Percentiles rank a stretch among this genome's conserved stretches.
phyloP scores from a whole-genome alignment of 495 filamentous ascomycete species.

The Cudoniella acicularis region DNA sequence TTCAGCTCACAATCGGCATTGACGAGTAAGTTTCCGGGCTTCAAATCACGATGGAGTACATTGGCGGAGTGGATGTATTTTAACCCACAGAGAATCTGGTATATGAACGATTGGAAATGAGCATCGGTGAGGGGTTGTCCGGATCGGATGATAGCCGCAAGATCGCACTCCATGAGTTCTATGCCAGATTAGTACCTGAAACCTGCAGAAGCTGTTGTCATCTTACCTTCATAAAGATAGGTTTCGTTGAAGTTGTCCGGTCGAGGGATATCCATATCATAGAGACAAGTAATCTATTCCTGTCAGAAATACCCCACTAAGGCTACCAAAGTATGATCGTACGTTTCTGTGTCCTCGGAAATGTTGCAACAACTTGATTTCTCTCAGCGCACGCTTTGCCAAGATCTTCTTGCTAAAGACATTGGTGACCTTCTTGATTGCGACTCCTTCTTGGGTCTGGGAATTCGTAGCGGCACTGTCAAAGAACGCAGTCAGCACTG shows the following conservation, averaged over 20 bases:
- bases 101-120: conserved; percentile 93
- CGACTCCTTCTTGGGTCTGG: conserved; percentile 90
- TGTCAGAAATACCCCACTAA: conserved; percentile 14
- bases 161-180: conserved; percentile 99
- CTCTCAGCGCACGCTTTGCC: conserved; percentile 92
- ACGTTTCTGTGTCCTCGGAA: conserved; percentile 76
- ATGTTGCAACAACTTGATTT: conserved; percentile 98
- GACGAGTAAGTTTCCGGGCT: conserved; percentile 93
- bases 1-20: conserved; percentile 99
- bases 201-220: neutral
- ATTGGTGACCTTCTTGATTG: conserved; percentile 99
- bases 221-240: conserved; percentile 93
- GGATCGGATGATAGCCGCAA: conserved; percentile 96
- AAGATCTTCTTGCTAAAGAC: conserved; percentile 99
- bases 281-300: conserved; percentile 91
- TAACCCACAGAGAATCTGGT: conserved; percentile 90
- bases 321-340: conserved; percentile 19
- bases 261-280: conserved; percentile 98
- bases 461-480: conserved; percentile 88
- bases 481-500: conserved; percentile 11
- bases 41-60: conserved; percentile 92
- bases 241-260: conserved; percentile 99
- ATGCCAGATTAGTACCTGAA: conserved; percentile 19
- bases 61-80: conserved; percentile 99
- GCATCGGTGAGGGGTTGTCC: conserved; percentile 95